Evolutionary conservation across 257 asterid species (phyloP).

Genomic region (Agastache rugosa): DNA sequence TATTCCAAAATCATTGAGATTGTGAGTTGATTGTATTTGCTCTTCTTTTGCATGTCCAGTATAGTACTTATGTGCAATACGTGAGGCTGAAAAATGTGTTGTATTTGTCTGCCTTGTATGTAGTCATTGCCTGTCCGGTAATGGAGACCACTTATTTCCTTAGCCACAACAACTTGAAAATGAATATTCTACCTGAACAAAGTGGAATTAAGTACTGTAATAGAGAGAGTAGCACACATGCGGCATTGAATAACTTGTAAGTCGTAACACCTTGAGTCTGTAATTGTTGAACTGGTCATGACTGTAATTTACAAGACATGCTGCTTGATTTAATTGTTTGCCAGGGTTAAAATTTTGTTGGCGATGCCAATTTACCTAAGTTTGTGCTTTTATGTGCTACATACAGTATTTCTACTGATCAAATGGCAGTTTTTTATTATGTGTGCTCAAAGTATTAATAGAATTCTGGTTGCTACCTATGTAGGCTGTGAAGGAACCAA

Average conservation of each 20-base stretch:
- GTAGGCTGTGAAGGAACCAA: slow-evolving; percentile 67
- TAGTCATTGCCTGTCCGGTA: slow-evolving; percentile 2
- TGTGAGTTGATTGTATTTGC: slow-evolving; percentile 23
- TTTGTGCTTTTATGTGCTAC: slow-evolving; percentile 16
- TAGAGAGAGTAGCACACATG: neutral
- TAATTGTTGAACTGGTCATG: slow-evolving; percentile 16
- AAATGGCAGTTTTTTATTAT: slow-evolving; percentile 8
- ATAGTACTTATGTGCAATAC: slow-evolving; percentile 4
- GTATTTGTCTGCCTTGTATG: slow-evolving; percentile 18
- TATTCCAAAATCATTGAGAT: slow-evolving; percentile 4
- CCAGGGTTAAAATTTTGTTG: neutral
- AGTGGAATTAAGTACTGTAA: neutral
- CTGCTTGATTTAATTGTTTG: neutral
- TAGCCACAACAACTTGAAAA: neutral
- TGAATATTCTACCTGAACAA: neutral
- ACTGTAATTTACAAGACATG: neutral
- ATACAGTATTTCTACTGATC: neutral
- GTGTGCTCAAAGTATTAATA: slow-evolving; percentile 15
- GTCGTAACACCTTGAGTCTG: slow-evolving; percentile 11
- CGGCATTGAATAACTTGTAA: neutral
- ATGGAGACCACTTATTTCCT: neutral
- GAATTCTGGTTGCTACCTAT: slow-evolving; percentile 38
- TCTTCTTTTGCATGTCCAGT: slow-evolving; percentile 11
- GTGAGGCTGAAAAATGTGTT: slow-evolving; percentile 15
- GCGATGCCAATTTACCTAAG: slow-evolving; percentile 10